Base-by-base conservation (phyloP, 805 yeast species). In the Monosporozyma servazzii region DNA sequence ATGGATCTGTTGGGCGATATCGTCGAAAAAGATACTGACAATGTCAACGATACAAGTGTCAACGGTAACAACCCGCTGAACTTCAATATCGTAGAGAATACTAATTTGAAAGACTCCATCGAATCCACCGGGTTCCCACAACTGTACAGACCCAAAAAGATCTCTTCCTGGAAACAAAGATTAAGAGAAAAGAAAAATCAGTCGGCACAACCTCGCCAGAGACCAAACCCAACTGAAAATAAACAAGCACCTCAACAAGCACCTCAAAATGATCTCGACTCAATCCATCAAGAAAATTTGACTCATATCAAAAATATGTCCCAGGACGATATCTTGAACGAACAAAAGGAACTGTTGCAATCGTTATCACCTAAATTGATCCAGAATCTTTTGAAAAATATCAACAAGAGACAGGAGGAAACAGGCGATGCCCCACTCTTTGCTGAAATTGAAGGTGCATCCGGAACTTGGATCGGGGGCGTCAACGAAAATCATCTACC, bases 1-100 rank as follows among this genome's bases (percentile, higher is more conserved):
- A 84, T 84, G 90, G 84, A 83, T 64, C 71, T 83, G 53, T 67
- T 85, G 27, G 86, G 87, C 9, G 91, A 86, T 56, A 84, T 86
- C 30, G 80, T 84, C 8, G 93, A 86, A 58, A 82, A 74, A 52
- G 80, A 80, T 47, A 66, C 69, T 0, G 62, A 56, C 7, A 33
- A 15, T 15, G 13, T 33, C 17, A 62, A 65, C 7, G 52, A 48
- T 45, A 20, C 9, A 56, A 45, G n/a, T n/a, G n/a, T n/a, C 9
- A 49, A 51, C 1, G 40, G 25, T 0, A 33, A 30, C 3, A 52
- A 56, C 10, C 27, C 33, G 29, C 27, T 39, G 29, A 31, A 48
- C 20, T 48, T 44, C 15, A 36, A 48, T 8, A 27, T 48, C 1
- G 23, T 20, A 15, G 50, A 40, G 10, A 48, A 44, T 3, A n/a